A percentile compares a stretch with the other conserved stretches of the same genome.
phyloP scores from a whole-genome alignment of 1,284 basidiomycete genomes.

The Tilletia horrida region DNA sequence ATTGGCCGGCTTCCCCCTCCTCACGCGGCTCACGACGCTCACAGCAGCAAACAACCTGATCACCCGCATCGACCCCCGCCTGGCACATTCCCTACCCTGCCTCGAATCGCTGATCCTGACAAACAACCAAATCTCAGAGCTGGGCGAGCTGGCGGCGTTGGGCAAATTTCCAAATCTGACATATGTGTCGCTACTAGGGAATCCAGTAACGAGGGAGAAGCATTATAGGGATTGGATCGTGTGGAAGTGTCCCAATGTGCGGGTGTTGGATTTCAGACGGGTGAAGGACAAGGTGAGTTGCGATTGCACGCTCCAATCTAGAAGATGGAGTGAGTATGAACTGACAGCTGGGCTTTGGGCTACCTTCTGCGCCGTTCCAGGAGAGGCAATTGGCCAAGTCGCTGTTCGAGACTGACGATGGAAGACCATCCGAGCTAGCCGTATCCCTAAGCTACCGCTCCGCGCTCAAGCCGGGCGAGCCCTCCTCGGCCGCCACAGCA shows the following conservation, averaged over 20 bases:
- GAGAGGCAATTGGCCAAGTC: conserved; percentile 17
- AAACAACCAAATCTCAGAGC: conserved; percentile 61
- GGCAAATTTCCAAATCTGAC: conserved; percentile 73
- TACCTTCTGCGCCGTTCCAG: not conserved
- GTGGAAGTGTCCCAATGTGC: conserved; percentile 63
- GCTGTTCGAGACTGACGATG: conserved; percentile 18
- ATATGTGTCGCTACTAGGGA: conserved; percentile 80
- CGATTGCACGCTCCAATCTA: conserved; percentile 15
- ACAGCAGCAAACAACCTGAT: conserved; percentile 84
- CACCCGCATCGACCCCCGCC: conserved; percentile 72
- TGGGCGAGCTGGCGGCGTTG: conserved; percentile 75
- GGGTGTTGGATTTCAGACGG: conserved; percentile 93
- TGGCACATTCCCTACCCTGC: conserved; percentile 78
- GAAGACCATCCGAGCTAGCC: conserved; percentile 8
- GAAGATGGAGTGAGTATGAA: too few relatives aligned
- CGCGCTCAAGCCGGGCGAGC: not conserved
- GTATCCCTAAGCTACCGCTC: conserved; percentile 4
- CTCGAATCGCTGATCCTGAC: conserved; percentile 65
- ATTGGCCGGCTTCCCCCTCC: conserved; percentile 79
- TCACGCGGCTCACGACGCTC: conserved; percentile 73
- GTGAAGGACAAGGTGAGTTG: conserved; percentile 84
- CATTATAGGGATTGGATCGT: conserved; percentile 87
- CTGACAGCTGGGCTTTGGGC: too few relatives aligned
- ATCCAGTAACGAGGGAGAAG: conserved; percentile 86
- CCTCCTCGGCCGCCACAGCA: conserved; percentile 6